Evolutionary conservation across 1,284 basidiomycete species (phyloP).

Genomic region (Filobasidium uniguttulatum): DNA sequence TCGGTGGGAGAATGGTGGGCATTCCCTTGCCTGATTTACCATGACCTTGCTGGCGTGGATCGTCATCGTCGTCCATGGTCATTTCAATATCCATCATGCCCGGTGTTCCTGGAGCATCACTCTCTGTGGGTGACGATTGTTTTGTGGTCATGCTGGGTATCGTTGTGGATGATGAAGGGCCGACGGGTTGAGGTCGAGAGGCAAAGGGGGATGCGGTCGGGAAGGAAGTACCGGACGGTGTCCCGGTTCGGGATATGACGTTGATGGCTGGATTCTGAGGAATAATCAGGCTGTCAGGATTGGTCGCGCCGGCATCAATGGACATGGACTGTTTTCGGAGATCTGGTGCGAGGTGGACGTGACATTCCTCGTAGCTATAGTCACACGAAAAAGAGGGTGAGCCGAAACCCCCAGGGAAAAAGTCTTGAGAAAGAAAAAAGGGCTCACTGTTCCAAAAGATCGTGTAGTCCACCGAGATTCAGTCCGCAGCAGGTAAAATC

Average conservation of each 20-base stretch:
- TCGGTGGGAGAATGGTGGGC: constrained; percentile 7
- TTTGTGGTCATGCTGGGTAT: constrained; percentile 12
- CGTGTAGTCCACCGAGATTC: constrained; percentile 35
- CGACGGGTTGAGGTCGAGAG: constrained; percentile 4
- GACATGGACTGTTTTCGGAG: constrained; percentile 32
- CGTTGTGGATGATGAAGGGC: neutral
- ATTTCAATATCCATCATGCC: constrained; percentile 38
- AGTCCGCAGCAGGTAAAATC: constrained; percentile 37
- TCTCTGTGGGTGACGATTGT: constrained; percentile 16
- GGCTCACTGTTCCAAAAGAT: constrained; percentile 38
- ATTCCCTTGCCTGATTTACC: neutral
- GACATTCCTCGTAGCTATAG: constrained; percentile 37
- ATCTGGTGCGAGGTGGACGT: constrained; percentile 32
- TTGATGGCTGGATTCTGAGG: neutral
- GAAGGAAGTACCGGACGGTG: constrained; percentile 12
- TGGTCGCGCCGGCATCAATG: constrained; percentile 24
- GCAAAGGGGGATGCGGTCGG: constrained; percentile 7
- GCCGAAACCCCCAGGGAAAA: constrained; percentile 3
- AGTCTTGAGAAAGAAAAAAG: no score
- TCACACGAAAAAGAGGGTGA: neutral
- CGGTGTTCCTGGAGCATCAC: constrained; percentile 34
- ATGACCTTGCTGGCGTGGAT: neutral
- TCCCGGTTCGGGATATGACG: constrained; percentile 11
- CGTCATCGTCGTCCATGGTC: constrained; percentile 31
- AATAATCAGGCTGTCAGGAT: constrained; percentile 9